Conservation (phyloP, 805 yeast species). For the Candida taoyuanica region DNA sequence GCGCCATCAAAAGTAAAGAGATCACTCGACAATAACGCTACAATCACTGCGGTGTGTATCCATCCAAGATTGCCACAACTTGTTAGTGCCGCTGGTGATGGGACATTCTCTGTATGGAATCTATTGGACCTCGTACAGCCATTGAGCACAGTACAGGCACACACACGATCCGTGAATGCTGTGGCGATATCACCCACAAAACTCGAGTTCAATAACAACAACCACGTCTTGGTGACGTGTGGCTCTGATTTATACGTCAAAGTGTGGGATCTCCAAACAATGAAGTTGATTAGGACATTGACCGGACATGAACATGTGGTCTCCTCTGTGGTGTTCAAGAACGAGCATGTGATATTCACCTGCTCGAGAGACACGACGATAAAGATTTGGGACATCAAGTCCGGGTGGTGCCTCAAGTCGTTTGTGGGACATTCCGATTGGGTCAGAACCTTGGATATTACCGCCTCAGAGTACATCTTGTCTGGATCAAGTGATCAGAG, state of each 20-base stretch:
- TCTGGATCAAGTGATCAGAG: slow-evolving; percentile 81
- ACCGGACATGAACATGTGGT: slow-evolving; percentile 88
- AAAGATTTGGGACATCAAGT: slow-evolving; percentile 59
- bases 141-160: slow-evolving; percentile 63
- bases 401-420: slow-evolving; percentile 64
- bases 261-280: slow-evolving; percentile 61
- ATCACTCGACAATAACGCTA: slow-evolving; percentile 34
- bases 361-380: slow-evolving; percentile 61
- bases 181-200: slow-evolving; percentile 50
- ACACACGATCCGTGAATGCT: slow-evolving; percentile 62
- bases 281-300: slow-evolving; percentile 54
- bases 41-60: slow-evolving; percentile 58
- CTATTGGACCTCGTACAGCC: slow-evolving; percentile 54
- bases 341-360: slow-evolving; percentile 45
- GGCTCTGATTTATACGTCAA: slow-evolving; percentile 54
- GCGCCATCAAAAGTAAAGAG: slow-evolving; percentile 23
- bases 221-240: slow-evolving; percentile 39
- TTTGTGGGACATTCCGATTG: slow-evolving; percentile 84
- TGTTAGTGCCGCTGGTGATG: slow-evolving; percentile 62
- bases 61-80: slow-evolving; percentile 73
- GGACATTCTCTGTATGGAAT: slow-evolving; percentile 72
- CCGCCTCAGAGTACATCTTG: slow-evolving; percentile 47
- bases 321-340: slow-evolving; percentile 54
- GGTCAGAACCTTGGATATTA: slow-evolving; percentile 64
- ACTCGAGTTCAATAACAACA: slow-evolving; percentile 19